Evolutionary conservation across 73 alveolate species (phyloP), one percentile per base, ranked within the genome.

Genomic region (Effrenium voratum): DNA sequence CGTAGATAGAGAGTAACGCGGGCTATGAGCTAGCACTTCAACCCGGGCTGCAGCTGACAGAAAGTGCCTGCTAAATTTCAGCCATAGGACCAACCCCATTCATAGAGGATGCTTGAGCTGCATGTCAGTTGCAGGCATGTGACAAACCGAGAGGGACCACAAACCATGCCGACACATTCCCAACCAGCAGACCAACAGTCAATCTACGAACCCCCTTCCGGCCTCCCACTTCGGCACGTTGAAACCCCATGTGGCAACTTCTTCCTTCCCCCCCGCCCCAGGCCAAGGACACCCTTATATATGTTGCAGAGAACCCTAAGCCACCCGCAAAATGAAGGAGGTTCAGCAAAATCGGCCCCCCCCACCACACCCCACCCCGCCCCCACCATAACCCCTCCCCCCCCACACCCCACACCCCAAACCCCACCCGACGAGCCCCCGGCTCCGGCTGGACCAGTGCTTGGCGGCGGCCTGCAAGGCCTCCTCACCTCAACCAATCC

Each of bases 391-490:
- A 30, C 72, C 1, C 1, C n/a, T 22, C 28, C 28, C 0, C 72
- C 1, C 72, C 28, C 28, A 30, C 28, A 22, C 16, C 16, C 28
- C 28, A 22, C 72, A 57, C 68, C 30, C 68, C 12, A 15, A 22
- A 22, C n/a, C 1, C 28, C n/a, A 22, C 28, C 28, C 3, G 72
- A 22, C 72, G 16, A 22, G 16, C 41, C 79, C 79, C 32, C 40
- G 34, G 46, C 96, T 90, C 34, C 96, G 86, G 47, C 96, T 90
- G 43, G 96, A 90, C 96, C 96, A 90, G 47, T 90, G 96, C 75
- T 90, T 90, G 16, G 96, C 96, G 0, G 96, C 96, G 12, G 96
- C 96, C 75, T 90, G 96, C 36, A 90, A 68, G 40, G 96, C 96
- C 43, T 90, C 96, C 46, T 90, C 96, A 34, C 76, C 79, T 66